A percentile compares a stretch with the other conserved stretches of the same genome.
These are phyloP conservation scores for Venturia oleaginea DNA, from an alignment of 2,329 filamentous ascomycete species.

Conservation along the genomic window DNA sequence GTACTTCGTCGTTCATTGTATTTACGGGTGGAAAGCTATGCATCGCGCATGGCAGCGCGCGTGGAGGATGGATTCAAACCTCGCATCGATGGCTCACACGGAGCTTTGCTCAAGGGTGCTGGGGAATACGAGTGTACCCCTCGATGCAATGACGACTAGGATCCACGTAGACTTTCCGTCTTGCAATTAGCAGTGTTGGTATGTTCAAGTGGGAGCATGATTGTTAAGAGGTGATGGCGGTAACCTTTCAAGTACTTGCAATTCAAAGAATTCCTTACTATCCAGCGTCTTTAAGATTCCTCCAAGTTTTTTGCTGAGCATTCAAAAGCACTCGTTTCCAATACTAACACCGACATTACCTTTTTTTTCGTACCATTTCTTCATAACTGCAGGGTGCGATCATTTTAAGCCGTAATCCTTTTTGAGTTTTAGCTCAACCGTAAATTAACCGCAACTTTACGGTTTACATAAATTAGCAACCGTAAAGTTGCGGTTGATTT, in stretches of 20 bases:
- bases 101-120: constrained; percentile 13
- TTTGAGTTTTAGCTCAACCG: no score
- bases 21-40: constrained; percentile 14
- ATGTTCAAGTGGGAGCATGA: background rate
- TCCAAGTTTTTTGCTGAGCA: no score
- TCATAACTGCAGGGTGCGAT: no score
- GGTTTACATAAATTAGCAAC: no score
- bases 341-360: no score
- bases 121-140: constrained; percentile 11
- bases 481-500: no score
- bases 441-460: no score
- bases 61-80: constrained; percentile 13
- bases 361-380: no score
- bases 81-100: constrained; percentile 11
- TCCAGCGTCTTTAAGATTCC: background rate
- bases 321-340: no score
- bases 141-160: constrained; percentile 11
- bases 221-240: background rate
- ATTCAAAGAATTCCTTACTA: background rate
- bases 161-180: constrained; percentile 13
- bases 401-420: no score
- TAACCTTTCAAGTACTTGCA: background rate
- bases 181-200: constrained; percentile 4
- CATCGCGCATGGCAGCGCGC: constrained; percentile 13
- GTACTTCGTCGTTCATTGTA: constrained; percentile 11